Percentiles rank a stretch among this genome's conserved stretches.
These are phyloP conservation scores for Bruguiera sexangula DNA, from an alignment of 345 rosid species.

Conservation along the genomic window DNA sequence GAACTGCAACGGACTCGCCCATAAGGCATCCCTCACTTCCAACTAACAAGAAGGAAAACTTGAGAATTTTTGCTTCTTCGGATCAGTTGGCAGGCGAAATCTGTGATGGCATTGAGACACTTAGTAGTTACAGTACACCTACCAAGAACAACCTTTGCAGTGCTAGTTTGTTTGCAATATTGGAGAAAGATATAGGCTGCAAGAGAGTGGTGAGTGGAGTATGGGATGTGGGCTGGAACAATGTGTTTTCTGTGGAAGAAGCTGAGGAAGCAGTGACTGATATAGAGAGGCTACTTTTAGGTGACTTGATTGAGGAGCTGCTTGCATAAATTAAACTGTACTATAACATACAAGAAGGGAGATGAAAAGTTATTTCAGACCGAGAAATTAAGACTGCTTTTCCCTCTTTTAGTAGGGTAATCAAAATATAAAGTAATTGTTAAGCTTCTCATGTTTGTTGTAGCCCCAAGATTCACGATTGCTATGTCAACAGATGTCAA, in stretches of 20 bases:
- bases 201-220: conserved; percentile 48
- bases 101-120: conserved; percentile 42
- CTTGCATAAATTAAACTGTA: conserved; percentile 18
- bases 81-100: conserved; percentile 59
- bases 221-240: conserved; percentile 86
- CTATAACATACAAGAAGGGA: background rate
- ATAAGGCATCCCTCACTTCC: conserved; percentile 21
- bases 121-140: conserved; percentile 39
- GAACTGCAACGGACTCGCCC: conserved; percentile 42
- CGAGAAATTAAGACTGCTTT: too few relatives aligned
- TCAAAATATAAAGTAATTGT: too few relatives aligned
- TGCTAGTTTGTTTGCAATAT: conserved; percentile 36
- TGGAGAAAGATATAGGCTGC: conserved; percentile 55
- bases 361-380: too few relatives aligned
- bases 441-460: too few relatives aligned
- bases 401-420: too few relatives aligned
- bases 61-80: conserved; percentile 33
- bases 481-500: too few relatives aligned
- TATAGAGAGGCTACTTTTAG: conserved; percentile 51
- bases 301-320: conserved; percentile 56
- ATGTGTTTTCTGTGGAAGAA: conserved; percentile 48
- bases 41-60: conserved; percentile 4
- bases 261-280: conserved; percentile 51
- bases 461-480: too few relatives aligned
- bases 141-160: conserved; percentile 21